These are phyloP conservation scores for Porodaedalea pini DNA, from an alignment of 1,284 basidiomycete genomes.

Conservation along the genomic window DNA sequence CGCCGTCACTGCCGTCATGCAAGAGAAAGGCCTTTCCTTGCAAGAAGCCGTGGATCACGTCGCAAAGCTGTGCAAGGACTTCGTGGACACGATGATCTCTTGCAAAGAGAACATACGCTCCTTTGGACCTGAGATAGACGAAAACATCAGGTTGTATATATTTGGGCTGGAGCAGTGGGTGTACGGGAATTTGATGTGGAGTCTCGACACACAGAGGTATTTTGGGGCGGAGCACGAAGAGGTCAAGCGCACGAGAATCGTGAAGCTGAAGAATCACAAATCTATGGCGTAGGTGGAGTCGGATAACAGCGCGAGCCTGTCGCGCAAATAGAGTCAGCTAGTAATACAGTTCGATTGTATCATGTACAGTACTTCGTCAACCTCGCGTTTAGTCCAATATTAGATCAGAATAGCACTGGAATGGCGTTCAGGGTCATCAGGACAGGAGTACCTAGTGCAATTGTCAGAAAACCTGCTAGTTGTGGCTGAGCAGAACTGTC, in stretches of 20 bases:
- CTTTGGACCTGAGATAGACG: conserved; percentile 9
- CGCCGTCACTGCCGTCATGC: conserved; percentile 63
- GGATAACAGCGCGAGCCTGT: no score
- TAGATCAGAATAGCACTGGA: no score
- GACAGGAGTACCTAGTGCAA: neutral
- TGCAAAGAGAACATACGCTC: conserved; percentile 33
- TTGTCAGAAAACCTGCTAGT: neutral
- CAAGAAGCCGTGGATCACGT: conserved; percentile 60
- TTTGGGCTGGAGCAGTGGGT: conserved; percentile 49
- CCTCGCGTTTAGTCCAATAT: no score
- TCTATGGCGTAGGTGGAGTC: no score
- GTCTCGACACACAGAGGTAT: conserved; percentile 57
- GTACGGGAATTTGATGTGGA: conserved; percentile 50
- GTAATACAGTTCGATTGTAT: no score
- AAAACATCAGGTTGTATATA: conserved; percentile 46
- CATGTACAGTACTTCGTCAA: no score
- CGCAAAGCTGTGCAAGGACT: conserved; percentile 38
- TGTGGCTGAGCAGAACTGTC: neutral
- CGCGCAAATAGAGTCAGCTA: no score
- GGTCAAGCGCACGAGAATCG: no score
- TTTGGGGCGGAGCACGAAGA: conserved; percentile 46
- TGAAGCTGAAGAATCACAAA: no score
- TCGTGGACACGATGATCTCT: conserved; percentile 50
- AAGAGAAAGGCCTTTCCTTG: conserved; percentile 44
- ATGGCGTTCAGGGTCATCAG: no score